A percentile compares a stretch with the other conserved stretches of the same genome.
phyloP scores from a whole-genome alignment of 257 asterid genomes.

The Echites panduratus region DNA sequence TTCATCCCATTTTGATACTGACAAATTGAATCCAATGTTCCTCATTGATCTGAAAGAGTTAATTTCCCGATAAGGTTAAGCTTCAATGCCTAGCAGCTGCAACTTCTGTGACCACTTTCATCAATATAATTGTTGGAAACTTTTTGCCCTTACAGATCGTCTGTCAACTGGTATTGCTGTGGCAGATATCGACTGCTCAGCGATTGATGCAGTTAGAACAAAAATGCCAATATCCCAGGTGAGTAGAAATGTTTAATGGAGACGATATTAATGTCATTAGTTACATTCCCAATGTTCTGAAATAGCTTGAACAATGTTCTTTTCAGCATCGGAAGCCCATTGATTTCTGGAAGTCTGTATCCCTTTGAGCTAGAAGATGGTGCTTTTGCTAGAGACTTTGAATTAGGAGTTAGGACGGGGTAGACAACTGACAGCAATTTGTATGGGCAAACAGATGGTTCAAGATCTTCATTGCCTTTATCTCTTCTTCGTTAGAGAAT shows the following conservation, averaged over 20 bases:
- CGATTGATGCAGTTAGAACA: conserved; percentile 60
- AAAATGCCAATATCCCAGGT: conserved; percentile 76
- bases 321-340: conserved; percentile 67
- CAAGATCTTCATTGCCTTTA: background rate
- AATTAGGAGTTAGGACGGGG: too few relatives aligned
- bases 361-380: conserved; percentile 23
- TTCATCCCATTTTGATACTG: background rate
- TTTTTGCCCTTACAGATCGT: conserved; percentile 43
- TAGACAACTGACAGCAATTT: too few relatives aligned
- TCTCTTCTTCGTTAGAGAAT: background rate
- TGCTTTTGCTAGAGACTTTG: background rate
- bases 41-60: background rate
- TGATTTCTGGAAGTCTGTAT: conserved; percentile 57
- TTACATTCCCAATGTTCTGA: background rate
- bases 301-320: conserved; percentile 1
- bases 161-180: conserved; percentile 71
- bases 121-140: background rate
- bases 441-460: background rate
- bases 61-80: background rate
- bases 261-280: background rate
- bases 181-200: conserved; percentile 76
- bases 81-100: background rate
- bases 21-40: background rate
- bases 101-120: background rate
- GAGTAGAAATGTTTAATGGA: background rate